Evolutionary conservation across 768 basidiomycete species (phyloP).

Genomic region (Russula virescens): DNA sequence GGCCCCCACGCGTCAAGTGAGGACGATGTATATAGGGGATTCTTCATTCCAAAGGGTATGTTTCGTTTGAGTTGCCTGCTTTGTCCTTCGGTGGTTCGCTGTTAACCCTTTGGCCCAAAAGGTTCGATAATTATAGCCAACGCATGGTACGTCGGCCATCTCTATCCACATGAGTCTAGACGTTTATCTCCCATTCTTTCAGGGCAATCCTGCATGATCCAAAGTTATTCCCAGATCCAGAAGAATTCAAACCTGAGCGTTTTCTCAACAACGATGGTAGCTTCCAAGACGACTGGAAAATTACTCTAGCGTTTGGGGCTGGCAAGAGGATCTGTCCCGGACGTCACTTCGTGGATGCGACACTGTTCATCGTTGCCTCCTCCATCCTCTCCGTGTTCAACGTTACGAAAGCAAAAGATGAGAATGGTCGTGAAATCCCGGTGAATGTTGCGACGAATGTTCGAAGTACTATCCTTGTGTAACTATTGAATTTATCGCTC

Average conservation of each 20-base stretch:
- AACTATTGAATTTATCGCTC: not conserved
- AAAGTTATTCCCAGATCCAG: constrained; percentile 17
- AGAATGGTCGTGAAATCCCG: constrained; percentile 12
- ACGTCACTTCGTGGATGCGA: constrained; percentile 24
- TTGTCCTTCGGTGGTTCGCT: not conserved
- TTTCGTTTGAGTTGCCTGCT: not conserved
- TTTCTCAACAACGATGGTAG: constrained; percentile 18
- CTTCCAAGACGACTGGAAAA: constrained; percentile 10
- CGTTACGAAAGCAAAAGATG: constrained; percentile 18
- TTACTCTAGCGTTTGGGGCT: constrained; percentile 3
- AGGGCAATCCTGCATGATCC: constrained; percentile 19
- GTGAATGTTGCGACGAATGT: not conserved
- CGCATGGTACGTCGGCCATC: constrained; percentile 1
- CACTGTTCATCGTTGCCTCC: constrained; percentile 18
- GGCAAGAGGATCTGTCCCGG: constrained; percentile 25
- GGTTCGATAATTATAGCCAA: constrained; percentile 8
- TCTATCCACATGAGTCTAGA: not conserved
- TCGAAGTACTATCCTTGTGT: not conserved
- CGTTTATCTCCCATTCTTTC: not conserved
- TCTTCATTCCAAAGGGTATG: constrained; percentile 18
- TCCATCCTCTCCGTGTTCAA: constrained; percentile 16
- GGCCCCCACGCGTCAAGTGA: not conserved
- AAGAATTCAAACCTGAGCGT: constrained; percentile 20
- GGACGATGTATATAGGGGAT: constrained; percentile 9
- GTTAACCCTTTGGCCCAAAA: not conserved